A percentile compares a stretch with the other conserved stretches of the same genome.
These are phyloP conservation scores for Cryomyces minteri DNA, from an alignment of 495 filamentous ascomycete genomes.

Conservation along the genomic window DNA sequence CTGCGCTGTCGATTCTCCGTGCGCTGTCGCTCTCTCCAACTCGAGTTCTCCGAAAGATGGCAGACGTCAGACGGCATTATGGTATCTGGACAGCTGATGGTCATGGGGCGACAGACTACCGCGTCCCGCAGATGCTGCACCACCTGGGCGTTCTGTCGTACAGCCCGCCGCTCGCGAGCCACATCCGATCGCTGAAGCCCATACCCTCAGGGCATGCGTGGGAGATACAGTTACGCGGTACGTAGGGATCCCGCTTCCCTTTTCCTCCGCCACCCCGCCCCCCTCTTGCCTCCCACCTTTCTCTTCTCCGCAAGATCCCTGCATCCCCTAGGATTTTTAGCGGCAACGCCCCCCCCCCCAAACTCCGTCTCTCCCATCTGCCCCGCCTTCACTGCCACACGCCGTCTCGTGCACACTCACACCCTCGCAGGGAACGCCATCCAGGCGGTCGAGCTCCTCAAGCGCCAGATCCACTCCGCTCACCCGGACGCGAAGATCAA, in stretches of 20 bases:
- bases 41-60: no score
- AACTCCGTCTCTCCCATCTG: background rate
- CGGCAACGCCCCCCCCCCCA: background rate
- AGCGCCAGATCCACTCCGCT: constrained; percentile 54
- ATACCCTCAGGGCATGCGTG: constrained; percentile 42
- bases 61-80: no score
- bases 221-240: constrained; percentile 69
- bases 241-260: background rate
- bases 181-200: constrained; percentile 6
- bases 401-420: background rate
- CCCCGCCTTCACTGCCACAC: background rate
- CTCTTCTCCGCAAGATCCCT: no score
- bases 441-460: constrained; percentile 84
- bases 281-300: no score
- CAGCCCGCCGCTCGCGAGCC: constrained; percentile 54
- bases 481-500: constrained; percentile 61
- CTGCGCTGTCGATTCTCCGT: no score
- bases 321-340: no score
- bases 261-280: background rate
- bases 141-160: constrained; percentile 67
- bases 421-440: constrained; percentile 46
- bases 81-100: no score
- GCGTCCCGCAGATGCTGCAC: constrained; percentile 85
- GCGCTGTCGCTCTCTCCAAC: no score
- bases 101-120: constrained; percentile 43